Base-by-base conservation (phyloP, 2,329 filamentous ascomycete species). In the Nothomitra cinnamomea region DNA sequence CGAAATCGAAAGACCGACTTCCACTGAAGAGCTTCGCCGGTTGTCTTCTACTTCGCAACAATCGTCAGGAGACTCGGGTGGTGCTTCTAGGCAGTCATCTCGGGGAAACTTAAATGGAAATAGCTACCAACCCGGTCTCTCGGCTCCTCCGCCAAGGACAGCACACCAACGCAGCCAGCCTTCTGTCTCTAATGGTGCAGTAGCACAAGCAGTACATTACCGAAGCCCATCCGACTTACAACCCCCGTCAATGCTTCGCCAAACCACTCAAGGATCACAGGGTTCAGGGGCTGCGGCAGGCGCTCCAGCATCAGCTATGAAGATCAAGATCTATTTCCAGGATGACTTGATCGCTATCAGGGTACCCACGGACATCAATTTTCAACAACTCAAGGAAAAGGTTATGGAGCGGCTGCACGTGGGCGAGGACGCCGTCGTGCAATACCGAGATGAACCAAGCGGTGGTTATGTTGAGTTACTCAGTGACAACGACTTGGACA, bases 301-400 rank as follows among this genome's bases (percentile, higher is more conserved):
- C 75, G 0, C 74, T 51, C 65, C 67, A 35, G 63, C 69, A 5
- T 69, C 75, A 6, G 76, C 79, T 2, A 83, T 95, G 72, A 96
- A 95, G 68, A 85, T 96, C 65, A 96, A 96, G 70, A 83, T 95
- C 53, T 92, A 86, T 70, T 95, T 87, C 70, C 85, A 90, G 59
- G 84, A 89, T 56, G 90, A 95, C 60, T 79, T 94, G 54, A 90
- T 95, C 59, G 85, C 92, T 45, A 88, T 98, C 61, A 82, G 89
- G 35, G 87, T 96, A 54, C 84, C 90, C 0, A 77, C 77, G 1
- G 85, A 94, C 53, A 87, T 94, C 61, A 77, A 77, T 53, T 92
- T 83, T 66, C 73, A 78, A 53, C 83, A 87, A 57, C 75, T 98
- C 7, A 83, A 83, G 60, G 83, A 88, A 59, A 94, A 92, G 68